These are phyloP conservation scores for Nadsonia commutata DNA, from an alignment of 1,139 yeast species.

Conservation along the genomic window DNA sequence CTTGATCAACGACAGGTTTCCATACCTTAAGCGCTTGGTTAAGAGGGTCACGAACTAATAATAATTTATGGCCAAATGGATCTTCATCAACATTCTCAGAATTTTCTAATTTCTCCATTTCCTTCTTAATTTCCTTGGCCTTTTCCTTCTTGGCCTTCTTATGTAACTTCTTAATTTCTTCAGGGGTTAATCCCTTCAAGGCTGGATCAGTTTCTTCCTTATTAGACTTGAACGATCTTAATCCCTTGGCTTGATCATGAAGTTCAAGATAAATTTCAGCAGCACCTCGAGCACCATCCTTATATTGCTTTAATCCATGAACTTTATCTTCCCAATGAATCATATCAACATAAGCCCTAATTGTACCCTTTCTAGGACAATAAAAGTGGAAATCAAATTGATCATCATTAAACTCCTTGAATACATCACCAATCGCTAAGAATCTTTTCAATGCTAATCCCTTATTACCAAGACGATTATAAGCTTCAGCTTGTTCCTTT, in stretches of 20 bases:
- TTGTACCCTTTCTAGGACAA: conserved; percentile 83
- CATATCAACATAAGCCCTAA: conserved; percentile 65
- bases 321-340: conserved; percentile 69
- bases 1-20: conserved; percentile 22
- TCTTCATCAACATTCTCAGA: conserved; percentile 30
- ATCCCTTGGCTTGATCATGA: conserved; percentile 7
- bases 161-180: conserved; percentile 19
- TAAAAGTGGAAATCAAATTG: conserved; percentile 92
- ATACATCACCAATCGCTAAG: conserved; percentile 49
- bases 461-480: conserved; percentile 33
- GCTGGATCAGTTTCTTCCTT: conserved; percentile 10
- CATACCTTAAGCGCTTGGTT: conserved; percentile 26
- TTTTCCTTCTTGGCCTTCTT: conserved; percentile 29
- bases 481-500: conserved; percentile 74
- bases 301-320: conserved; percentile 54
- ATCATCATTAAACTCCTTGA: conserved; percentile 60
- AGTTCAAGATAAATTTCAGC: conserved; percentile 41
- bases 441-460: conserved; percentile 78
- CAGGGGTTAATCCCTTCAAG: conserved; percentile 18
- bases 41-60: conserved; percentile 26
- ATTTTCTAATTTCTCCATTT: conserved; percentile 23
- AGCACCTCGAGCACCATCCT: conserved; percentile 57
- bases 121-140: conserved; percentile 26
- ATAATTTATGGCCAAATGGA: conserved; percentile 28
- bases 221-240: conserved; percentile 5